These are phyloP conservation scores for Penicillium soppii DNA, from an alignment of 495 filamentous ascomycete species.

Conservation along the genomic window DNA sequence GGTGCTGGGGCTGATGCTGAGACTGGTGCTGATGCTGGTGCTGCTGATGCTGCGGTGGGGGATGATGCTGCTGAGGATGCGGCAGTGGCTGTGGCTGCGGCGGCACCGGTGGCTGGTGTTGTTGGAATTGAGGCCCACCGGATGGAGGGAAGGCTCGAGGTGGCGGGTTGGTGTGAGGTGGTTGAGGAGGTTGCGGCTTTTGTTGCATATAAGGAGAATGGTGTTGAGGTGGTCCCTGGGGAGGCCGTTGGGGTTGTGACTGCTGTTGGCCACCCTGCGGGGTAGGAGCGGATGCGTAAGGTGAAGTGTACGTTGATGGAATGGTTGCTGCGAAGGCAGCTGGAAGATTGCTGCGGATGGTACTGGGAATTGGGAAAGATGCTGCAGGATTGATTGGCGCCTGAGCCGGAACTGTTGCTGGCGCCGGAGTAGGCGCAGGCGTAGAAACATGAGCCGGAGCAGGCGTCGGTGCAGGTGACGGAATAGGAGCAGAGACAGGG, in stretches of 20 bases:
- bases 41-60: conserved; percentile 18
- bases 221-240: conserved; percentile 23
- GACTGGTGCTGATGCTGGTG: conserved; percentile 16
- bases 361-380: conserved; percentile 42
- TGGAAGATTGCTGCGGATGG: conserved; percentile 45
- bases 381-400: conserved; percentile 16
- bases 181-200: conserved; percentile 19
- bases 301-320: conserved; percentile 42
- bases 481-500: neutral
- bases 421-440: conserved; percentile 7
- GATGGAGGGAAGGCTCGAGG: conserved; percentile 23
- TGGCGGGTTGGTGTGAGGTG: conserved; percentile 19
- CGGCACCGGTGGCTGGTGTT: conserved; percentile 21
- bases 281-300: conserved; percentile 43
- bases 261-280: conserved; percentile 29
- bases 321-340: conserved; percentile 42
- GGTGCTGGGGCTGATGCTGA: conserved; percentile 15
- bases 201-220: conserved; percentile 25
- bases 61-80: conserved; percentile 30
- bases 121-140: conserved; percentile 16
- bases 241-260: conserved; percentile 30
- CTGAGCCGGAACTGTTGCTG: conserved; percentile 10
- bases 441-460: neutral
- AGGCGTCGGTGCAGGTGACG: conserved; percentile 11
- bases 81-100: conserved; percentile 19